Evolutionary conservation across 208 protist species (phyloP).

Genomic region (Crithidia expoeki): DNA sequence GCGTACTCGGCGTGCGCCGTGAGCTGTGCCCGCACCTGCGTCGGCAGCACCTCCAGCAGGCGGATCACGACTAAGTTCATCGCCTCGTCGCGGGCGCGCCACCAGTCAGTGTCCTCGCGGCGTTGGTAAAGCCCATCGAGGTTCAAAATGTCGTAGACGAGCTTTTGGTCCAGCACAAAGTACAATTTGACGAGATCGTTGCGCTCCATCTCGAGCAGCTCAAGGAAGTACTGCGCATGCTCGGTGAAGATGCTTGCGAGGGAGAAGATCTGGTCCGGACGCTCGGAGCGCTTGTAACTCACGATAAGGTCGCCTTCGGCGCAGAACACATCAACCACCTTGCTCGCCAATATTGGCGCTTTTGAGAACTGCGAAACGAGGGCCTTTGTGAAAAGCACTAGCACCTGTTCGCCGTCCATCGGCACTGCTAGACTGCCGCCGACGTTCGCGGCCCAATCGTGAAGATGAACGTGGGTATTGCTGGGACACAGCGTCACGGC

Average conservation of each 20-base stretch:
- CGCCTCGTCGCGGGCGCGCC: slow-evolving; percentile 49
- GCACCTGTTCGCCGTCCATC: slow-evolving; percentile 44
- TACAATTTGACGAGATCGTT: slow-evolving; percentile 64
- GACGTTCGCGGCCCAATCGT: slow-evolving; percentile 63
- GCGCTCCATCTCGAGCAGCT: slow-evolving; percentile 73
- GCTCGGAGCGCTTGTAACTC: slow-evolving; percentile 49
- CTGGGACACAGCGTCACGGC: slow-evolving; percentile 54
- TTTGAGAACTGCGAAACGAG: slow-evolving; percentile 82
- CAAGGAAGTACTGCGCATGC: slow-evolving; percentile 69
- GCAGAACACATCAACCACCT: slow-evolving; percentile 79
- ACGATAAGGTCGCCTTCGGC: slow-evolving; percentile 81
- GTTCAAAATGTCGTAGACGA: slow-evolving; percentile 70
- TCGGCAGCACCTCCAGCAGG: slow-evolving; percentile 58
- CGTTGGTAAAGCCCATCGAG: slow-evolving; percentile 58
- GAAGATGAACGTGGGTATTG: slow-evolving; percentile 45
- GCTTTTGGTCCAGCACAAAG: slow-evolving; percentile 76
- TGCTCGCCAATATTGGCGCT: slow-evolving; percentile 68
- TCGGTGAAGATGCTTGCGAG: slow-evolving; percentile 78
- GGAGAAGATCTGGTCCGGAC: slow-evolving; percentile 66
- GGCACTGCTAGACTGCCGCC: slow-evolving; percentile 34
- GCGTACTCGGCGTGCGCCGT: slow-evolving; percentile 51
- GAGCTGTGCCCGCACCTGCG: slow-evolving; percentile 73
- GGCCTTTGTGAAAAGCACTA: slow-evolving; percentile 74
- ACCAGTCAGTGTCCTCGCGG: slow-evolving; percentile 64
- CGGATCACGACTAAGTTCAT: slow-evolving; percentile 65